Percentiles rank a stretch among this genome's conserved stretches.
phyloP scores from a whole-genome alignment of 2,329 filamentous ascomycete genomes.

The Talaromyces albobiverticillius region DNA sequence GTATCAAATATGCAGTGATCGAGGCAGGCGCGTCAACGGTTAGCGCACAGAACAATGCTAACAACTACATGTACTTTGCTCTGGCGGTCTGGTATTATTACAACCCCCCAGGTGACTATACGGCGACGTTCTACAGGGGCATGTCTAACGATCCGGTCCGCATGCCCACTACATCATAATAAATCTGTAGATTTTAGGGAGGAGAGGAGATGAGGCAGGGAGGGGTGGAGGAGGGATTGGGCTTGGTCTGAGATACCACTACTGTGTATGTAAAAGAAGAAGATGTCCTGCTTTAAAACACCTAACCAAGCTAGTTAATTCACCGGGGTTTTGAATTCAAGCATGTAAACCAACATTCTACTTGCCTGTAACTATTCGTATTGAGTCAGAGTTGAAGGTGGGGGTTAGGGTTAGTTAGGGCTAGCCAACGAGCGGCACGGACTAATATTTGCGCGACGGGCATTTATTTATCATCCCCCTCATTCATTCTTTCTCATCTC shows the following conservation, averaged over 20 bases:
- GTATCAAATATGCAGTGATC: background rate
- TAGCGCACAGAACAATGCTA: background rate
- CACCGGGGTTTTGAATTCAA: no score
- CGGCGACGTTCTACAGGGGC: background rate
- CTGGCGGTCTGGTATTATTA: background rate
- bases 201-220: background rate
- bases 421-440: background rate
- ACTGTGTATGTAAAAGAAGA: background rate
- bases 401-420: no score
- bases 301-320: no score
- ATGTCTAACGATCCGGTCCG: background rate
- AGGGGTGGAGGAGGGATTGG: background rate
- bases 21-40: background rate
- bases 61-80: slow-evolving; percentile 2
- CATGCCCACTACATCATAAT: no score
- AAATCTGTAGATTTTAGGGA: no score
- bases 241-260: background rate
- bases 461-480: background rate
- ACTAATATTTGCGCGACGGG: background rate
- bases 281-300: no score
- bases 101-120: background rate
- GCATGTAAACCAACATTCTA: no score
- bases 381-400: no score
- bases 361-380: no score
- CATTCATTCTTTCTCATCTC: background rate